Base-by-base conservation (phyloP, 1,139 yeast genomes). In the Suhomyces atakaporum region DNA sequence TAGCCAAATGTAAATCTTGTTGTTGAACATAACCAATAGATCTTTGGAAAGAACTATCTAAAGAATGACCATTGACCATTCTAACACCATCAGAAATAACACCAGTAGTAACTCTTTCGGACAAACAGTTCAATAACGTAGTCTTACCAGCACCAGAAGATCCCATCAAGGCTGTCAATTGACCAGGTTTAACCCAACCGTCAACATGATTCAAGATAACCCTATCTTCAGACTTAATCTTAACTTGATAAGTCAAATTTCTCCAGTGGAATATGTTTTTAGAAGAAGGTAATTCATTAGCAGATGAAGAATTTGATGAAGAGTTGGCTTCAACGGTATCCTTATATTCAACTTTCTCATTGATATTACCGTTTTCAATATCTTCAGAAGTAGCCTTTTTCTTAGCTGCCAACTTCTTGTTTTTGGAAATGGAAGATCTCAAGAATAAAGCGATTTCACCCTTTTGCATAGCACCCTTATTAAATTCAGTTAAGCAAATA, bases 391-490 rank as follows among this genome's bases (percentile, higher is more conserved):
- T 32, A 25, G 54, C 54, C 15, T 45, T 53, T 29, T 59, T 56
- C 39, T 60, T 54, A 15, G 49, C 47, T 36, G 58, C 43, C 31
- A 56, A 54, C 42, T 49, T 55, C 49, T 52, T 61, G 36, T 51
- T 53, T 45, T 60, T 59, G 31, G 49, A 51, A 38, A 63, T 50
- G 25, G 59, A 40, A 16, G 55, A 50, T 35, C 49, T 50, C 43
- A 81, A 82, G 69, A 79, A 87, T 29, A 86, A 74, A 39, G 84
- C 69, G 36, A 85, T 75, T 63, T 87, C 96, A 65, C 95, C 96
- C 66, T 81, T 84, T 57, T 86, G 89, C 64, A 80, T 77, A 15
- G 86, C 79, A 57, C 89, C 87, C 52, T 81, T 83, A 53, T 82
- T 82, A 44, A 63, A 62, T 62, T 84, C 90, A 42, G 81, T 77